Conservation (phyloP, 495 filamentous ascomycete species). For the Viridothelium virens region DNA sequence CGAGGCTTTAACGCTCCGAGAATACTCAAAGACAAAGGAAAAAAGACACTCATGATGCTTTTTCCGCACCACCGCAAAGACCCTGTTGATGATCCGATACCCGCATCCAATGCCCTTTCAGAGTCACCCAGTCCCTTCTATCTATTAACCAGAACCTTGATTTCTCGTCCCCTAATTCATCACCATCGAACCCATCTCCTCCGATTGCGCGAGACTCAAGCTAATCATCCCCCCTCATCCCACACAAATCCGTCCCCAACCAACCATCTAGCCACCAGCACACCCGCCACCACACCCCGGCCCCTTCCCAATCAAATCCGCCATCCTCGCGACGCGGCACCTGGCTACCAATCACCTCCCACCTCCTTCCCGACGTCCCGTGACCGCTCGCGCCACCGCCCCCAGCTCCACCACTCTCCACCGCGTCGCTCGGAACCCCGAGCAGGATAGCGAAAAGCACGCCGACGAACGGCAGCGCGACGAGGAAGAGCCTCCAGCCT, state of each 20-base stretch:
- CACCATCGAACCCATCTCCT: slow-evolving; percentile 1
- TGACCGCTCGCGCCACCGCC: slow-evolving; percentile 46
- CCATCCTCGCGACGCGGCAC: slow-evolving; percentile 70
- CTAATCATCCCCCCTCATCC: slow-evolving; percentile 34
- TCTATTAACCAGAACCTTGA: too few species aligned
- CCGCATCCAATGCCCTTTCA: too few species aligned
- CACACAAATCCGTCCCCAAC: slow-evolving; percentile 37
- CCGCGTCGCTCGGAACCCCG: background rate
- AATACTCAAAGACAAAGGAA: too few species aligned
- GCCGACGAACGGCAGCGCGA: slow-evolving; percentile 25
- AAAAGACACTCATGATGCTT: too few species aligned
- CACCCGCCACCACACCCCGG: slow-evolving; percentile 66
- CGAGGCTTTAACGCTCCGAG: too few species aligned
- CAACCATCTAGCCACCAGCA: slow-evolving; percentile 31
- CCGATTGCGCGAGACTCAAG: background rate
- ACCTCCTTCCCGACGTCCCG: background rate
- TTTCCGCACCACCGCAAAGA: too few species aligned
- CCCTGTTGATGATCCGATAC: too few species aligned
- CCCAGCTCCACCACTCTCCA: background rate
- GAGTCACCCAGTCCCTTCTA: background rate
- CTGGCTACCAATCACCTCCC: slow-evolving; percentile 65
- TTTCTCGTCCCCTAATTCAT: background rate
- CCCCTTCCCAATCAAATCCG: slow-evolving; percentile 67
- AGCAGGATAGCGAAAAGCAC: slow-evolving; percentile 23
- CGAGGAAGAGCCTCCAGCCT: slow-evolving; percentile 28